phyloP scores from a whole-genome alignment of 2,329 filamentous ascomycete species.

The Nectriaceae sp. region DNA sequence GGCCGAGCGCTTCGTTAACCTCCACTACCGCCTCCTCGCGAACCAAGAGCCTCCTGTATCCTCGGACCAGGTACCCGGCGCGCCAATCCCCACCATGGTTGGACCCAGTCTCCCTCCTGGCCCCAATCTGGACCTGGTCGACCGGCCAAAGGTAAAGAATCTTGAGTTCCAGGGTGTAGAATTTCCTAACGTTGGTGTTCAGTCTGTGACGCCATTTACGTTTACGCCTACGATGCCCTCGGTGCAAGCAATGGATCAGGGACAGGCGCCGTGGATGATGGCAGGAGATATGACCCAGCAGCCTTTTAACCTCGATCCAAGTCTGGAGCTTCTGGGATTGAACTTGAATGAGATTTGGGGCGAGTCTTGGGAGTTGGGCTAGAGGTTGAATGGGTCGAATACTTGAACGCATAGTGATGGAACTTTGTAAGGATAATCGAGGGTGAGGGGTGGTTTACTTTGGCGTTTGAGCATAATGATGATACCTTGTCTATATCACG shows the following conservation, averaged over 20 bases:
- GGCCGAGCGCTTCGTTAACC: conserved; percentile 59
- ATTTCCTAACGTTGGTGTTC: conserved; percentile 32
- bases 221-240: conserved; percentile 39
- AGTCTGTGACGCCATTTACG: conserved; percentile 46
- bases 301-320: conserved; percentile 54
- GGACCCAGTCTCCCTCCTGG: conserved; percentile 28
- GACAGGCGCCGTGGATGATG: conserved; percentile 36
- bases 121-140: conserved; percentile 37
- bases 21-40: conserved; percentile 59
- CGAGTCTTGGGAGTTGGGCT: conserved; percentile 48
- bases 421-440: background rate
- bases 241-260: conserved; percentile 36
- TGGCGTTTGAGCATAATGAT: conserved; percentile 11
- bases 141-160: conserved; percentile 42
- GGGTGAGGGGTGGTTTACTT: background rate
- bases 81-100: background rate
- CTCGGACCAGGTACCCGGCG: background rate
- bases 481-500: conserved; percentile 25
- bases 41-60: conserved; percentile 51
- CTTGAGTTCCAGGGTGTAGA: conserved; percentile 25
- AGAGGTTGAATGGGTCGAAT: conserved; percentile 16
- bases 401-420: conserved; percentile 5
- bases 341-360: conserved; percentile 60
- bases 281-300: conserved; percentile 35
- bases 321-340: conserved; percentile 53